Evolutionary conservation across 129 eudicot species (phyloP), one percentile per base, ranked within the genome.

Genomic region (Chrysanthemum makinoi): DNA sequence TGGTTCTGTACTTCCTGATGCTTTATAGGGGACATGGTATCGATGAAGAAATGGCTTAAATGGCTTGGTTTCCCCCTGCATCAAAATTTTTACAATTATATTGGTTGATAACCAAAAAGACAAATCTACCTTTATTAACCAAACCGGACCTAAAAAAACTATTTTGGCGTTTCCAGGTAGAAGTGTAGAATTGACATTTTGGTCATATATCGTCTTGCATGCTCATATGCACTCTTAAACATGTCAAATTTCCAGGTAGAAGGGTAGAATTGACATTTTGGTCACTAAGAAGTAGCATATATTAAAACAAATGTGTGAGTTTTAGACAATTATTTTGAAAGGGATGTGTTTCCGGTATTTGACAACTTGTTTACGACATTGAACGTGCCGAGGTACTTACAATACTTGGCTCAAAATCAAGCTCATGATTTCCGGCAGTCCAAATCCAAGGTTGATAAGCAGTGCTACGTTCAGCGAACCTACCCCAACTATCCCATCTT

Each of bases 371-470:
- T 6, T 39, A 56, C 10, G 20, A 56, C 20, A 12, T 43, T 18
- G 1, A 39, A 63, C 12, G 14, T 13, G 30, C 7, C 3, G 30
- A 19, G 55, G 11, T 74, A 55, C 83, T 80, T 77, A 86, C 91
- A 1, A 86, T 83, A 57, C 79, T 86, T 0, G 91, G 88, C 73
- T 72, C 88, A 16, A 64, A 86, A 81, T 86, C 88, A 15, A 86
- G 77, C 68, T 86, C 92, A 33, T 86, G 92, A 77, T 86, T 86
- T 15, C 92, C 92, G 0, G 84, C 85, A 2, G 86, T 83, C 92
- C 92, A 86, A 59, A 86, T 86, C 92, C 92, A 86, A 5, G 88
- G 86, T 64, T 86, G 92, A 83, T 46, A 83, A 0, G 92, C 92
- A 10, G 79, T 44, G 57, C 82, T 81, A 2, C 88, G 81, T 84